Base-by-base conservation (phyloP, 441 rosid genomes). In the Adansonia gregorii region DNA sequence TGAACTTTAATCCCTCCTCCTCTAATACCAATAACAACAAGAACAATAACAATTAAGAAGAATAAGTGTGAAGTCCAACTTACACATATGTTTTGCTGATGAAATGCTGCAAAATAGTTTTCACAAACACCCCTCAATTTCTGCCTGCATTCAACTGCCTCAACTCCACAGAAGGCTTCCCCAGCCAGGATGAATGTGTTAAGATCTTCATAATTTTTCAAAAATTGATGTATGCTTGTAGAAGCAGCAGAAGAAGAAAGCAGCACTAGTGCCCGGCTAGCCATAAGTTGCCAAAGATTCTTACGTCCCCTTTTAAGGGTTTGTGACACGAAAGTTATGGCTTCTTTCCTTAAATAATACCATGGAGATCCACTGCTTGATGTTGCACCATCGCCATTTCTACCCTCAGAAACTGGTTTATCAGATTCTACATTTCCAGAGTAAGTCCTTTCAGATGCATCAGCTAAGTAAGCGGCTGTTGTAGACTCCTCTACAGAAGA, bases 211-310 rank as follows among this genome's bases (percentile, higher is more conserved):
- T 94, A 93, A 78, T 87, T 91, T 86, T 90, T 93, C 85, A 97
- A 88, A 86, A 93, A 94, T 82, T 94, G 98, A 81, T 94, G 97
- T 82, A 92, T 90, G 88, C 99, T 97, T 63, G 87, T 92, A 41
- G 98, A 92, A 86, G 85, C 90, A 78, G 92, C 93, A 77, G 93
- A 83, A 71, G 98, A 89, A 84, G 98, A 97, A 82, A 97, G 97
- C 87, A 97, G 84, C 61, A 94, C 99, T 56, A 94, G 91, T 67
- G 92, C 83, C 71, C 98, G 90, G 85, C 97, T 97, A 74, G 98
- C 91, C 51, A 90, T 93, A 78, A 97, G 99, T 76, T 94, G 98
- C 99, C 99, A 97, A 79, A 97, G 95, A 89, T 94, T 93, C 85
- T 86, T 93, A 24, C 98, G 83, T 73, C 99, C 99, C 85, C 95